These are phyloP conservation scores for Ilyonectria mors-panacis DNA, from an alignment of 2,329 filamentous ascomycete genomes.

Conservation along the genomic window DNA sequence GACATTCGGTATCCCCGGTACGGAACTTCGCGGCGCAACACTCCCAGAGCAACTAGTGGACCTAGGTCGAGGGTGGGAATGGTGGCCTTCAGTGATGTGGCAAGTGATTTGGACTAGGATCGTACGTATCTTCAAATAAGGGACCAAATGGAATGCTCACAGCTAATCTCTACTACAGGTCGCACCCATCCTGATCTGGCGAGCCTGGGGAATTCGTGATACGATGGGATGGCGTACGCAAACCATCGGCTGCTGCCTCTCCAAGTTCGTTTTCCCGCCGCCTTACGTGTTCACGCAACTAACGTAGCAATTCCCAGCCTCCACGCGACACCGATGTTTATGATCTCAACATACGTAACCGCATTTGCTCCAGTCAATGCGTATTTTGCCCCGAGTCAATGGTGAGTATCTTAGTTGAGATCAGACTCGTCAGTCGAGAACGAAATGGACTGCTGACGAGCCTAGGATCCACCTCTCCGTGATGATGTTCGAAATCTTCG, in stretches of 20 bases:
- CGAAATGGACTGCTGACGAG: not conserved
- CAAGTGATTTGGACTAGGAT: conserved; percentile 74
- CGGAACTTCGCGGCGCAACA: conserved; percentile 54
- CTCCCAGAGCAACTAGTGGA: conserved; percentile 58
- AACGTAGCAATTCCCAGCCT: conserved; percentile 58
- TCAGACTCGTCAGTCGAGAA: conserved; percentile 46
- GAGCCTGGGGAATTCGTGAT: conserved; percentile 73
- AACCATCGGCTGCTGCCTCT: conserved; percentile 66
- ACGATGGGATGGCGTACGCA: conserved; percentile 76
- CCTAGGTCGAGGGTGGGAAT: conserved; percentile 72
- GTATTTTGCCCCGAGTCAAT: conserved; percentile 71
- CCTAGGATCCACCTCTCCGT: conserved; percentile 66
- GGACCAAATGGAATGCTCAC: not conserved
- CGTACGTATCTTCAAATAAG: conserved; percentile 47
- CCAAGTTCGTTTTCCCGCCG: conserved; percentile 52
- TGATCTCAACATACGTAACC: conserved; percentile 69
- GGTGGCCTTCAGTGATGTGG: conserved; percentile 73
- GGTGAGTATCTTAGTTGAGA: conserved; percentile 67
- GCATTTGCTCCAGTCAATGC: conserved; percentile 65
- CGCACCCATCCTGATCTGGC: conserved; percentile 72
- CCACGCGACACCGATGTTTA: conserved; percentile 76
- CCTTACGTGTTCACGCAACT: not conserved
- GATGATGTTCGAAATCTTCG: conserved; percentile 72
- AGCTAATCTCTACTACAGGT: conserved; percentile 12
- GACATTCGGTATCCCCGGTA: conserved; percentile 71